Evolutionary conservation across 495 filamentous ascomycete species (phyloP), one percentile per base, ranked within the genome.

Genomic region (Margaritispora aquatica): DNA sequence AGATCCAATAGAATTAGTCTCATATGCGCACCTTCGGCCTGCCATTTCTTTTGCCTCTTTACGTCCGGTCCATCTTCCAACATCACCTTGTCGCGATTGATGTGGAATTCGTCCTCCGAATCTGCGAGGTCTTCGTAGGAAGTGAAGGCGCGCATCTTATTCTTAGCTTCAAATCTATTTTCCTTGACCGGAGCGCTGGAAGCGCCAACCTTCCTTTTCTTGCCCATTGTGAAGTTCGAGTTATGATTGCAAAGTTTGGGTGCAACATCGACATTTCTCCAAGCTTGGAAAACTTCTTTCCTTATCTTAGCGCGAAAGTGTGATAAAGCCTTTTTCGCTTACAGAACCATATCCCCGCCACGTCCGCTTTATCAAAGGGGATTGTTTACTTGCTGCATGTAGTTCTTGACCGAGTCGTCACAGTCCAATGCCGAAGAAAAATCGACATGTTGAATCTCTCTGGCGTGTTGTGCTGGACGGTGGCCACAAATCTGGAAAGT

Each of bases 61-160:
- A 86, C 82, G 26, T 86, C 83, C 26, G 87, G 88, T 26, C 77
- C 85, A 61, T 93, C 88, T 48, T 94, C 89, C 24, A 98, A 76
- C 65, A 95, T 71, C 54, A 98, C 82, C 64, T 89, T 85, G 71
- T 97, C 93, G 27, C 88, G 82, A 57, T 88, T 83, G 38, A 89
- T 73, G 65, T 88, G 87, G 72, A 96, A 96, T 60, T 94, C 91
- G 73, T 98, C 94, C 66, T 95, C 89, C 1, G 90, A 93, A 67
- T 95, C 86, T 65, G 92, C 90, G 63, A 96, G 86, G 67, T 93
- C 87, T 69, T 88, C 83, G 74, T 87, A 92, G n/a, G 84, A 81
- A 54, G 76, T 77, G 63, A 90, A 79, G 21, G 82, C 69, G 51
- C 73, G 75, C 48, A 87, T 70, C 61, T 81, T 80, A 58, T 76